These are phyloP conservation scores for Xanthoconium purpureum DNA, from an alignment of 768 basidiomycete genomes.

Conservation along the genomic window DNA sequence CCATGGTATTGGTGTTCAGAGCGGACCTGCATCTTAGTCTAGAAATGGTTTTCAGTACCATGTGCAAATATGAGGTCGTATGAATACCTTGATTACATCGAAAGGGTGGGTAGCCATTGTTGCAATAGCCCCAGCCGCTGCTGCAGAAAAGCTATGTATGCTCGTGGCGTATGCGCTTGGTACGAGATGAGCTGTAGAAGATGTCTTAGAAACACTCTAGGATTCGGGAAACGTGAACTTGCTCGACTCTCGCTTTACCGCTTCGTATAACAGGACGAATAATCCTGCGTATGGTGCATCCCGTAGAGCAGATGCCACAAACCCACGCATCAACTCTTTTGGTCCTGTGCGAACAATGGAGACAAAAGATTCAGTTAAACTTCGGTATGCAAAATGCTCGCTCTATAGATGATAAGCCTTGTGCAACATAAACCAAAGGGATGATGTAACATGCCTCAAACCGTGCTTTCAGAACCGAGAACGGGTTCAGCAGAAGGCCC, in stretches of 20 bases:
- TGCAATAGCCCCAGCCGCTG: constrained; percentile 78
- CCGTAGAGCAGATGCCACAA: constrained; percentile 82
- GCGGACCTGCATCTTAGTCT: constrained; percentile 95
- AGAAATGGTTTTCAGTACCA: background rate
- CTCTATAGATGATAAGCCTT: constrained; percentile 46
- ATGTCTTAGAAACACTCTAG: constrained; percentile 5
- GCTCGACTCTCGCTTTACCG: constrained; percentile 75
- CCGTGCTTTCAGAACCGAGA: constrained; percentile 88
- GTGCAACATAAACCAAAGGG: background rate
- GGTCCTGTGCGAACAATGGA: constrained; percentile 69
- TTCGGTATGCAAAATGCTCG: constrained; percentile 69
- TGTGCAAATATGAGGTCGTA: background rate
- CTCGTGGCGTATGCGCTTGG: constrained; percentile 44
- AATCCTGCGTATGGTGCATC: constrained; percentile 94
- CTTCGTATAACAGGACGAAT: constrained; percentile 86
- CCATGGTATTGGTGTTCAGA: constrained; percentile 72
- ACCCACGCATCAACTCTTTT: constrained; percentile 80
- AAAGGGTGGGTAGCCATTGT: constrained; percentile 89
- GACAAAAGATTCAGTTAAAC: constrained; percentile 54
- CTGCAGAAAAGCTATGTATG: constrained; percentile 66
- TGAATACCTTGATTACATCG: constrained; percentile 84
- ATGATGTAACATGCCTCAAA: constrained; percentile 67
- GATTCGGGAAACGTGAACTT: constrained; percentile 19
- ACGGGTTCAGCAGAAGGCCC: constrained; percentile 84
- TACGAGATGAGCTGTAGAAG: constrained; percentile 38